These are phyloP conservation scores for Macroventuria anomochaeta DNA, from an alignment of 2,329 filamentous ascomycete genomes.

Conservation along the genomic window DNA sequence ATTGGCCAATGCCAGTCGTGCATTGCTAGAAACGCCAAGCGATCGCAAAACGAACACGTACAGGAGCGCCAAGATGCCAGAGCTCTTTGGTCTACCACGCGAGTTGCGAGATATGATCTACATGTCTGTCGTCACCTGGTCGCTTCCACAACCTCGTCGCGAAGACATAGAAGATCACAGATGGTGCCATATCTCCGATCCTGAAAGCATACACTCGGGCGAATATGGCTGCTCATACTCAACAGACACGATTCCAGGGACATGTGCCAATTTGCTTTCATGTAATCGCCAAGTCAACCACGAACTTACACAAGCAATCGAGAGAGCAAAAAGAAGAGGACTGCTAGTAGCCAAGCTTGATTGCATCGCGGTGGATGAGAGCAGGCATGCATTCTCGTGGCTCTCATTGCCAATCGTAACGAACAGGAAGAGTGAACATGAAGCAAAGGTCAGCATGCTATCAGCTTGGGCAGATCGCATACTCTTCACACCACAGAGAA, in stretches of 20 bases:
- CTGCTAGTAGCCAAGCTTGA: conserved; percentile 34
- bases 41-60: background rate
- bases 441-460: conserved; percentile 13
- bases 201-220: conserved; percentile 22
- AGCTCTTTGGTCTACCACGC: conserved; percentile 38
- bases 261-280: conserved; percentile 40
- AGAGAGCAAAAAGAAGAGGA: conserved; percentile 24
- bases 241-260: conserved; percentile 29
- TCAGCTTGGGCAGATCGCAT: conserved; percentile 27
- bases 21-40: background rate
- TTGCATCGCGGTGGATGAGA: conserved; percentile 40
- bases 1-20: background rate
- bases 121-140: conserved; percentile 32
- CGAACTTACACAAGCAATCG: conserved; percentile 38
- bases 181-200: conserved; percentile 26
- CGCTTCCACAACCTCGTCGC: conserved; percentile 28
- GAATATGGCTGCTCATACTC: conserved; percentile 38
- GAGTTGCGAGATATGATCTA: conserved; percentile 47
- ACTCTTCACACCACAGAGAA: conserved; percentile 16
- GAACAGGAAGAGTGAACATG: conserved; percentile 15
- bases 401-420: conserved; percentile 38
- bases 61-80: background rate
- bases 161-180: conserved; percentile 25
- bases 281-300: conserved; percentile 38
- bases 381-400: conserved; percentile 43